phyloP scores from a whole-genome alignment of 768 basidiomycete genomes.

The Saitozyma sp. region DNA sequence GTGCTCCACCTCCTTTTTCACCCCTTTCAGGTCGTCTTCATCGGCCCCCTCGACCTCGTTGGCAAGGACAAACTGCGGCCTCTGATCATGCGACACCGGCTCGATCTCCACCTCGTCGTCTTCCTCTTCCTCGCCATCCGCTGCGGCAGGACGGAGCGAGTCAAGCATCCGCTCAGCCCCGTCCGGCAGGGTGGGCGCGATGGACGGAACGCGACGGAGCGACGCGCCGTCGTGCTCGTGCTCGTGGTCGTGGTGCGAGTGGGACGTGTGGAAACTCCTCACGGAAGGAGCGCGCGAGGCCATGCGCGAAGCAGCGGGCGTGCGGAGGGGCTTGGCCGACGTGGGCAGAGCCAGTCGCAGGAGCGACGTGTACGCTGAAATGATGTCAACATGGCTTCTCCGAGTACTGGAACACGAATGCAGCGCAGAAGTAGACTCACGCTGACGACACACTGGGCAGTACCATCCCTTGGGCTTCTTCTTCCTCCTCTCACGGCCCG shows the following conservation, averaged over 20 bases:
- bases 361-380: slow-evolving; percentile 79
- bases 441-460: slow-evolving; percentile 93
- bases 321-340: slow-evolving; percentile 27
- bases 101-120: slow-evolving; percentile 33
- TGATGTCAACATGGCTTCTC: slow-evolving; percentile 3
- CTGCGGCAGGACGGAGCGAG: slow-evolving; percentile 29
- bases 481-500: slow-evolving; percentile 66
- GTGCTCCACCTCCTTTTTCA: slow-evolving; percentile 23
- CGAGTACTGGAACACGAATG: neutral
- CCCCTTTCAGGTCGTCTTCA: neutral
- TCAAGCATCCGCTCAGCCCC: slow-evolving; percentile 53
- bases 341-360: slow-evolving; percentile 66
- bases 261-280: slow-evolving; percentile 10
- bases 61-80: slow-evolving; percentile 45
- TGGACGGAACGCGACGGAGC: slow-evolving; percentile 19
- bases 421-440: slow-evolving; percentile 57
- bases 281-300: slow-evolving; percentile 39
- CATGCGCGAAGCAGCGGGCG: slow-evolving; percentile 18
- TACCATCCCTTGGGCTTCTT: slow-evolving; percentile 96
- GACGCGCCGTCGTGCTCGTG: neutral
- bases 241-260: slow-evolving; percentile 1
- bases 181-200: slow-evolving; percentile 51
- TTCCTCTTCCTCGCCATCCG: slow-evolving; percentile 31
- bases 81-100: neutral
- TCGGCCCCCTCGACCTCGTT: slow-evolving; percentile 24